Base-by-base conservation (phyloP, 108 stramenopile genomes). In the Conticribra weissflogii region DNA sequence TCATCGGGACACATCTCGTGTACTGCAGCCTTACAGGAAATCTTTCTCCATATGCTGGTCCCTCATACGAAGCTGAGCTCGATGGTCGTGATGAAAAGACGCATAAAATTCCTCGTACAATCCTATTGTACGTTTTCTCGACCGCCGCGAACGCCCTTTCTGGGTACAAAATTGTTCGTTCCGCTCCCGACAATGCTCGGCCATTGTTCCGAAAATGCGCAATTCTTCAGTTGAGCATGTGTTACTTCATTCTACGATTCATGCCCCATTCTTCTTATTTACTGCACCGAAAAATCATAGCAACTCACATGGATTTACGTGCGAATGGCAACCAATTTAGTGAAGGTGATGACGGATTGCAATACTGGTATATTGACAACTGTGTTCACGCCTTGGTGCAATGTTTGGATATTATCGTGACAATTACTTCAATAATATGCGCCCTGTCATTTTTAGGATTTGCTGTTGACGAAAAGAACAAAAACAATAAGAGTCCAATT, bases 211-310 rank as follows among this genome's bases (percentile, higher is more conserved):
- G 44, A 45, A 36, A 21, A 45, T 62, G 61, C 36, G 61, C 61
- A 41, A 8, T 44, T n/a, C 61, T 62, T 36, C 61, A 62, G 41
- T n/a, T 44, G 12, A 46, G 61, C 18, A 34, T 62, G 16, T 36
- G n/a, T 15, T 62, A 41, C 46, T 62, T 41, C 44, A 62, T 19
- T 62, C 61, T 62, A 29, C 61, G 61, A 17, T 62, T 62, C 52
- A n/a, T 53, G 18, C 52, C 52, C 52, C 52, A 53, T 18, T n/a
- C 52, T 19, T 53, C 52, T 16, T 7, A 12, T 19, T n/a, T 53
- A 18, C 21, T 62, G 44, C 18, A n/a, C n/a, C n/a, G n/a, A n/a
- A n/a, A n/a, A n/a, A n/a, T n/a, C n/a, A n/a, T n/a, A n/a, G n/a
- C n/a, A n/a, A n/a, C n/a, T n/a, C n/a, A n/a, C n/a, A n/a, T n/a